Evolutionary conservation across 2,329 filamentous ascomycete genomes (phyloP), one percentile per base, ranked within the genome.

Genomic region (Alternaria conjuncta): DNA sequence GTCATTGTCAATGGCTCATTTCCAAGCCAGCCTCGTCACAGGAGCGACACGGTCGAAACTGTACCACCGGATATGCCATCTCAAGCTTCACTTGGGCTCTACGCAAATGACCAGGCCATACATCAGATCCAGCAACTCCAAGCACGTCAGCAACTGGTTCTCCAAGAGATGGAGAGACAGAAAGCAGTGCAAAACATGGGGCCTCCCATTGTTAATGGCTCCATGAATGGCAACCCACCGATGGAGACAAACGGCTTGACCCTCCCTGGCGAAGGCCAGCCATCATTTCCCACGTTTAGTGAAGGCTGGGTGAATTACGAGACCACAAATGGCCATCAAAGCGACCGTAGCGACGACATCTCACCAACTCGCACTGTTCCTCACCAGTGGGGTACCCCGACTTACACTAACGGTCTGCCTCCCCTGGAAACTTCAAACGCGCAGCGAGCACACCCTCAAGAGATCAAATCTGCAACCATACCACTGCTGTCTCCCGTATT

Each of bases 401-500:
- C 70, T 13, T 72, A 74, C 25, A 65, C 71, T 11, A 79, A 79
- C 28, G 78, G 75, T 9, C 65, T 80, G 3, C 66, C 72, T 30
- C 61, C 74, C 23, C 58, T 80, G 32, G 79, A 80, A 54, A 79
- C 75, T 2, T 60, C 72, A 18, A 88, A 87, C 61, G 85, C 86
- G 4, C 76, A 85, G 36, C 72, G 74, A 45, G 66, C 71, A 28
- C 69, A 75, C 21, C 73, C 78, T n/a, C 78, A 79, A 46, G 77
- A 79, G 55, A 66, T 77, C 54, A 75, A 79, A 54, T 79, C 78
- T 6, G 78, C 79, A 20, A 75, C 72, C 85, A 68, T 79, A 10
- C 82, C 83, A 5, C 66, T 85, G 21, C 83, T 94, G 3, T 94
- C 92, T 0, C 92, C 92, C 0, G 91, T 94, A 0, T 91, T 90